Conservation (phyloP, 2,329 filamentous ascomycete genomes). For the Colletotrichum truncatum region DNA sequence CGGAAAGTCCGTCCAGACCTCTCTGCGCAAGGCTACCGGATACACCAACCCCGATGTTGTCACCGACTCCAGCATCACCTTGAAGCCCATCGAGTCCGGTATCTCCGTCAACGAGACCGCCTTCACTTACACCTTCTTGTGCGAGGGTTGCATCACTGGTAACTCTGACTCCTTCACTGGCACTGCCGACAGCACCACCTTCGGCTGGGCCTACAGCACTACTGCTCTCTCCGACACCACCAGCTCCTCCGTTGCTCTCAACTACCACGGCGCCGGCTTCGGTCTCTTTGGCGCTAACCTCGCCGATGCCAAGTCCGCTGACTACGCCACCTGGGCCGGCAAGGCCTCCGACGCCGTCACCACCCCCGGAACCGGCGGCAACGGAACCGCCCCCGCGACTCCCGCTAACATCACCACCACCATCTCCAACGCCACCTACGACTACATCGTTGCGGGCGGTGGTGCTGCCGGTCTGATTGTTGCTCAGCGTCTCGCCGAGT, state of each 20-base stretch:
- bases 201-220: conserved; percentile 30
- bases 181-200: conserved; percentile 17
- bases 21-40: conserved; percentile 36
- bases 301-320: conserved; percentile 31
- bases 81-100: conserved; percentile 53
- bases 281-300: conserved; percentile 34
- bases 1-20: conserved; percentile 43
- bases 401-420: conserved; percentile 27
- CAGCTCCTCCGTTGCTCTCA: conserved; percentile 30
- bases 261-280: conserved; percentile 33
- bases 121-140: conserved; percentile 59
- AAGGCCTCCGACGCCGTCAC: conserved; percentile 36
- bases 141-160: conserved; percentile 46
- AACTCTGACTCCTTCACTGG: conserved; percentile 37
- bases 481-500: conserved; percentile 30
- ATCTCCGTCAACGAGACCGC: conserved; percentile 57
- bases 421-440: conserved; percentile 29
- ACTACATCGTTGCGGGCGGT: conserved; percentile 32
- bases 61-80: conserved; percentile 42
- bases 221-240: conserved; percentile 30
- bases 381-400: conserved; percentile 11
- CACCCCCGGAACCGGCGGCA: conserved; percentile 6
- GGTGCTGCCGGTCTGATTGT: conserved; percentile 31
- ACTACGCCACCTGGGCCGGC: conserved; percentile 33
- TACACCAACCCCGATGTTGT: conserved; percentile 52